Percentiles rank a stretch among this genome's conserved stretches.
Conservation (phyloP, 495 filamentous ascomycete genomes). For the Xylaria telfairii region DNA sequence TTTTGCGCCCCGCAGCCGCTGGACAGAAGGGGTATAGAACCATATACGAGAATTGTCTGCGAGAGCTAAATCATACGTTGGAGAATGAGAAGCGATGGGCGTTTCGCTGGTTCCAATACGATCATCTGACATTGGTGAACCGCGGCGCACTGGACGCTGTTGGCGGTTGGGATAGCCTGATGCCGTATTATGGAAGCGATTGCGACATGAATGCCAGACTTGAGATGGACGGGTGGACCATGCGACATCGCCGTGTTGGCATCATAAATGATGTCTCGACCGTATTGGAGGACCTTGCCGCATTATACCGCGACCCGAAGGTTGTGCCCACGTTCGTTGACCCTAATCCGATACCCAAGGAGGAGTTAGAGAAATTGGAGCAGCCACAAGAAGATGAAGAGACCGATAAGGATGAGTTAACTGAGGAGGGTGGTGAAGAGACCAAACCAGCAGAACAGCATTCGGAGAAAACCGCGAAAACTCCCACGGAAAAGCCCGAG, state of each 20-base stretch:
- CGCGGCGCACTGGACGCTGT: slow-evolving; percentile 55
- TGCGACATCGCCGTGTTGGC: slow-evolving; percentile 47
- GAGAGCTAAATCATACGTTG: slow-evolving; percentile 39
- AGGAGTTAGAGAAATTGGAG: slow-evolving; percentile 20
- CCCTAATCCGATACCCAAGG: slow-evolving; percentile 38
- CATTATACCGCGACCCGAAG: slow-evolving; percentile 45
- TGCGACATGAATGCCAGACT: slow-evolving; percentile 65
- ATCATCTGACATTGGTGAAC: slow-evolving; percentile 57
- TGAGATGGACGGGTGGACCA: slow-evolving; percentile 53
- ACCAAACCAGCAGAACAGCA: not conserved
- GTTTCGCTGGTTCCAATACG: slow-evolving; percentile 44
- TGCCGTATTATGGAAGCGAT: slow-evolving; percentile 66
- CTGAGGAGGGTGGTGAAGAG: not conserved
- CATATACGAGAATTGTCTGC: slow-evolving; percentile 48
- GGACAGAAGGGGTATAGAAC: slow-evolving; percentile 49
- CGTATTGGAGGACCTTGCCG: slow-evolving; percentile 47
- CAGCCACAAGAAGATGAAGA: slow-evolving; percentile 8
- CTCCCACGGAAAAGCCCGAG: slow-evolving; percentile 18
- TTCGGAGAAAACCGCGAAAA: slow-evolving; percentile 17
- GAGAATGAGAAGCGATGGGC: slow-evolving; percentile 37
- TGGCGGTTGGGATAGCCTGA: slow-evolving; percentile 65
- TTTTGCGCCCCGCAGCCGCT: slow-evolving; percentile 37
- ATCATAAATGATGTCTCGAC: slow-evolving; percentile 55
- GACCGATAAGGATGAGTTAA: slow-evolving; percentile 19
- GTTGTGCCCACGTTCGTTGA: slow-evolving; percentile 38